Evolutionary conservation across 2,329 filamentous ascomycete genomes (phyloP), one percentile per base, ranked within the genome.

Genomic region (Fusarium albosuccineum): DNA sequence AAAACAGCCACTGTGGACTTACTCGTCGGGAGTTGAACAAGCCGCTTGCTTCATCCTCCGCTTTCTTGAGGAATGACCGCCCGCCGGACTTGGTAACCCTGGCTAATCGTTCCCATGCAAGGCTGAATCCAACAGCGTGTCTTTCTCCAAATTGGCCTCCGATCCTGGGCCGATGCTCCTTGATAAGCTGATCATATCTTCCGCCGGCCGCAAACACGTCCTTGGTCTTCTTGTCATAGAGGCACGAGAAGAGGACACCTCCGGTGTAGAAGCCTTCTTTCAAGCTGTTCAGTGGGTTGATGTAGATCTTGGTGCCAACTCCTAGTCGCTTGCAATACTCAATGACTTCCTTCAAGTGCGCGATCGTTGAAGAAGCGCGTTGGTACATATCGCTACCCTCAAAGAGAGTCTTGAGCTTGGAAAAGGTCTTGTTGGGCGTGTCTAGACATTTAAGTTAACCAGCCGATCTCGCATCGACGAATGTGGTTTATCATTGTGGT

Each of bases 161-260:
- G 41, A 89, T 86, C 66, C 89, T 91, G 6, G 92, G 92, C 9
- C 90, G 87, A 74, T 97, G 92, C 63, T 97, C 92, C 75, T 90
- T 89, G 67, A 99, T 95, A 17, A 99, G 82, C 48, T 89, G 89
- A 76, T 99, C 97, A 76, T 99, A 99, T 49, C 96, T 89, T 3
- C 96, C 96, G 51, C 97, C 96, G 33, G 94, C 96, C 6, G 95
- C 96, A 74, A 98, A 93, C 0, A 98, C 92, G 70, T 96, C 91
- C 70, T 87, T 90, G 64, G 91, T 87, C 76, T 93, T 97, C 64
- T 87, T 90, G 76, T 98, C 95, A 67, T 94, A 93, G 3, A 97
- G 81, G 73, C 94, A 97, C 64, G 97, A 92, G 76, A 99, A 98
- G 42, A 98, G 83, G 29, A 98, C 84, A 8, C 94, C 94, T 1